Conservation (phyloP, 2,329 filamentous ascomycete species). For the Sporothrix schenckii region DNA sequence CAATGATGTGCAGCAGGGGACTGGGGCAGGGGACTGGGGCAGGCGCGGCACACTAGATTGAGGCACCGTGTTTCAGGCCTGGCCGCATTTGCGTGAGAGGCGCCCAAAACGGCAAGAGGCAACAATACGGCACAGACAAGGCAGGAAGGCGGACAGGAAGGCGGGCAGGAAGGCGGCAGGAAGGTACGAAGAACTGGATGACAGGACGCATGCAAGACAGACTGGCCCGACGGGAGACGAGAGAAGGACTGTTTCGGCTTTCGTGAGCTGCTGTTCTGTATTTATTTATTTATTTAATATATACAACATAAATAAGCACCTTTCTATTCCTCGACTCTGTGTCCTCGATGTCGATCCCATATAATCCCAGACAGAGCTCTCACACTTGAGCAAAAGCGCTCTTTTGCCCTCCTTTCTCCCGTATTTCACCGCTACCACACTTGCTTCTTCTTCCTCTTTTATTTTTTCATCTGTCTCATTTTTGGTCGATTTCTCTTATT, state of each 20-base stretch:
- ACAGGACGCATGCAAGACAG: constrained; percentile 26
- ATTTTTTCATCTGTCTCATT: background rate
- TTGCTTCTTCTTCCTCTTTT: background rate
- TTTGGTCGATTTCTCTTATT: background rate
- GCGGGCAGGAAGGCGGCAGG: background rate
- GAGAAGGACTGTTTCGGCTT: constrained; percentile 14
- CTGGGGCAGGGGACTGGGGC: background rate
- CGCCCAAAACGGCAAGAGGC: constrained; percentile 6
- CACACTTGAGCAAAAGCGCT: background rate
- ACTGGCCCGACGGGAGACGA: constrained; percentile 22
- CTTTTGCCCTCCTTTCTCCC: background rate
- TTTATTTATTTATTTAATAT: background rate
- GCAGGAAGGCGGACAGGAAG: background rate
- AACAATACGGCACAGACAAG: background rate
- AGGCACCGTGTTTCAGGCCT: constrained; percentile 29
- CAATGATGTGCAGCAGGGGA: constrained; percentile 23
- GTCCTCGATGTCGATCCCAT: constrained; percentile 28
- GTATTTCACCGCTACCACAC: background rate
- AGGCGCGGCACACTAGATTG: constrained; percentile 19
- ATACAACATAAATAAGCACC: background rate
- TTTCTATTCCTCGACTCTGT: background rate
- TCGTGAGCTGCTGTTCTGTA: background rate
- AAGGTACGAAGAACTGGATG: background rate
- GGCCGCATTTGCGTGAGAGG: constrained; percentile 7
- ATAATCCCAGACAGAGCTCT: constrained; percentile 29